Percentiles rank a stretch among this genome's conserved stretches.
These are phyloP conservation scores for Solanum chiquidenum DNA, from an alignment of 257 asterid species.

Conservation along the genomic window DNA sequence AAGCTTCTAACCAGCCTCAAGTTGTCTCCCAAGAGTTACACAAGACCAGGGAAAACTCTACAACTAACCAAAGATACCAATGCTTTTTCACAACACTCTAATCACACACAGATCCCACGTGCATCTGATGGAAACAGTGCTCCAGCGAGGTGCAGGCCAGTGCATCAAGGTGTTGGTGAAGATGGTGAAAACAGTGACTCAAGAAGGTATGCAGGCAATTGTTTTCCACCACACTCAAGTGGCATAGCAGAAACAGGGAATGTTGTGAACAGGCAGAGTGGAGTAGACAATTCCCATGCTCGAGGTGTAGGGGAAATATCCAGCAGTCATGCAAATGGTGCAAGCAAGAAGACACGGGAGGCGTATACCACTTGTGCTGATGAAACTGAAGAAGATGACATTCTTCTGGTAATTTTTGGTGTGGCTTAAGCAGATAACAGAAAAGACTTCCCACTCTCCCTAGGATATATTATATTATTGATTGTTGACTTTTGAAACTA, in stretches of 20 bases:
- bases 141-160: conserved; percentile 17
- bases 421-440: conserved; percentile 1
- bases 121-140: conserved; percentile 21
- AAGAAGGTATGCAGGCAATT: conserved; percentile 14
- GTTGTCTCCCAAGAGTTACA: conserved; percentile 57
- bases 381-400: conserved; percentile 58
- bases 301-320: conserved; percentile 18
- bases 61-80: conserved; percentile 26
- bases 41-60: conserved; percentile 68
- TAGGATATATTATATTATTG: not conserved
- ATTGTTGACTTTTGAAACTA: not conserved
- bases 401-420: conserved; percentile 59
- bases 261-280: conserved; percentile 18
- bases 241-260: conserved; percentile 33
- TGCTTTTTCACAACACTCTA: conserved; percentile 31
- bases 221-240: conserved; percentile 16
- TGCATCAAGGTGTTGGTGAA: conserved; percentile 18
- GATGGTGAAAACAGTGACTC: conserved; percentile 19
- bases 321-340: conserved; percentile 17
- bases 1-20: conserved; percentile 54
- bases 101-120: conserved; percentile 24
- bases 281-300: conserved; percentile 14
- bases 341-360: conserved; percentile 18
- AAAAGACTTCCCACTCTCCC: not conserved
- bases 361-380: conserved; percentile 12